Evolutionary conservation across 2,329 filamentous ascomycete genomes (phyloP).

Genomic region (Microsporum audouinii): DNA sequence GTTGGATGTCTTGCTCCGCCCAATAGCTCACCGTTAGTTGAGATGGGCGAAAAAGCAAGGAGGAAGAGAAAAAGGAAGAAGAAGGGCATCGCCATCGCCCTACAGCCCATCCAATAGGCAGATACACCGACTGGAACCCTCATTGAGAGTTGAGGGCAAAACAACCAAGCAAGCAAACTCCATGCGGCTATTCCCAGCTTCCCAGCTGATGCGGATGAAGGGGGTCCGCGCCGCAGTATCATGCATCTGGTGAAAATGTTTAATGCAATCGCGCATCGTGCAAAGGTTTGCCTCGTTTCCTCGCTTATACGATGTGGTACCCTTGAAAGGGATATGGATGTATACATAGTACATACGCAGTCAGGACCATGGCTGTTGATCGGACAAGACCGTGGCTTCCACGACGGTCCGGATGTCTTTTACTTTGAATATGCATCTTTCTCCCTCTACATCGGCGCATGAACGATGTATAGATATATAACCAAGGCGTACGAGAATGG

Average conservation of each 20-base stretch:
- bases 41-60: background rate
- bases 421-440: background rate
- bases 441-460: background rate
- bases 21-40: background rate
- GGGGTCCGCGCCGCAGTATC: background rate
- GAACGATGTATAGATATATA: background rate
- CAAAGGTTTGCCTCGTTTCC: background rate
- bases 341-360: background rate
- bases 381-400: background rate
- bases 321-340: background rate
- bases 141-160: background rate
- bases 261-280: background rate
- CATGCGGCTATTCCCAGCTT: background rate
- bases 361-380: background rate
- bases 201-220: background rate
- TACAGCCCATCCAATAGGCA: background rate
- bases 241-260: background rate
- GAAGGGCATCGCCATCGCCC: background rate
- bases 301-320: background rate
- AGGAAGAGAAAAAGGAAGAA: background rate
- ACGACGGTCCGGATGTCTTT: background rate
- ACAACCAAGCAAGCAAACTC: background rate
- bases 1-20: background rate
- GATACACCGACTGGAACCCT: background rate
- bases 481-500: background rate